Evolutionary conservation across 805 yeast species (phyloP), one percentile per base, ranked within the genome.

Genomic region (Wickerhamiella sorbophila): DNA sequence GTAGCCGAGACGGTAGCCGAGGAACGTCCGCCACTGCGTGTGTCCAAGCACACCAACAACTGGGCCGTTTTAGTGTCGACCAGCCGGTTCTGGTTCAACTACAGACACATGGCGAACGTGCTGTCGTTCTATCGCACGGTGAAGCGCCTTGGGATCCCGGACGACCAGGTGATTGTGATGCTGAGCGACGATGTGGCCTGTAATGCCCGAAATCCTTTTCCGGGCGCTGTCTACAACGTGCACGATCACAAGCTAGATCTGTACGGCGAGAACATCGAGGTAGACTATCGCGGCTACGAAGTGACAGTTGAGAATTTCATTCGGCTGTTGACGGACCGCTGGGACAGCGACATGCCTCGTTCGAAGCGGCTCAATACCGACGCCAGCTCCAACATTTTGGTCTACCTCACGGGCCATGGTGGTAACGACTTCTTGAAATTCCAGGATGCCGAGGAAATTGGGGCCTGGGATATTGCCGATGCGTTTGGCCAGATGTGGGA

Each of bases 401-500:
- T 91, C 21, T 91, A 91, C 59, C 70, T 91, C 77, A 91, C 98
- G 1, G 99, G 99, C 19, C 99, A 91, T 61, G 99, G 99, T 19
- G 99, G 99, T 40, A 85, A 87, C 54, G 97, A 91, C 60, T 91
- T 91, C 60, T 71, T 91, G 53, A 91, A 91, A 62, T 91, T 91
- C 60, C 99, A 91, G 64, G 99, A 91, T 58, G 95, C 97, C 9
- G 98, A 91, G 59, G 98, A 91, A 55, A 86, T 91, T 44, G 86
- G 95, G 1, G 77, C 95, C 8, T 79, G 84, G 64, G 99, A 91
- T 61, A 72, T 91, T 47, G 97, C 98, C 1, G 95, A 91, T 62
- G 97, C 97, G 2, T 84, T 91, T 63, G 93, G 75, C 40, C 96
- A 91, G 59, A 91, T 91, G 98, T 75, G 84, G 64, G 95, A 88